Conservation (phyloP, 1,284 basidiomycete species). For the Cystobasidium pallidum region DNA sequence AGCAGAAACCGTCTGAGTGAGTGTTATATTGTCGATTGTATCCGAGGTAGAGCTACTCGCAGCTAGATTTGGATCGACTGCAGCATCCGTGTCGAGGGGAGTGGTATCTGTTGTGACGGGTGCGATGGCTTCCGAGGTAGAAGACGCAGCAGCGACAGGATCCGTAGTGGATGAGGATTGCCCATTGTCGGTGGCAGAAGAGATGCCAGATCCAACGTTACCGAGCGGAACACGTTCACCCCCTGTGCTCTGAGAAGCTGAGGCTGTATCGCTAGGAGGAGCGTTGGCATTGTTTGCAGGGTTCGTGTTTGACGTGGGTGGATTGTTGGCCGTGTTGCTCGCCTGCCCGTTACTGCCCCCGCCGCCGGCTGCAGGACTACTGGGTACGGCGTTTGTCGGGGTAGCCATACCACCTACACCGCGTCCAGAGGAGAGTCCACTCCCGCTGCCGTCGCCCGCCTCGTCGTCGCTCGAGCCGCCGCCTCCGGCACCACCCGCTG, state of each 20-base stretch:
- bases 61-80: constrained; percentile 2
- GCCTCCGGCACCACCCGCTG: neutral
- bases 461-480: constrained; percentile 15
- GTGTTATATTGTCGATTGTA: constrained; percentile 7
- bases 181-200: neutral
- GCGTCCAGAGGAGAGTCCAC: neutral
- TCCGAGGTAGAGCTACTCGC: neutral
- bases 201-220: constrained; percentile 6
- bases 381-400: neutral
- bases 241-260: neutral
- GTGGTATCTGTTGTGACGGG: constrained; percentile 1
- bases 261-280: neutral
- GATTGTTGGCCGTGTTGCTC: constrained; percentile 1
- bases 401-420: neutral
- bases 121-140: neutral
- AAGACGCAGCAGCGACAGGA: neutral
- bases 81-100: neutral
- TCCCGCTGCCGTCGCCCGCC: neutral
- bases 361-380: neutral
- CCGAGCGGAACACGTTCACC: neutral
- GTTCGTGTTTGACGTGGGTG: neutral
- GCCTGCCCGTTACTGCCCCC: neutral
- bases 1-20: constrained; percentile 20
- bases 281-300: neutral
- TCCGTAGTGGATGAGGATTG: neutral